Base-by-base conservation (phyloP, 805 yeast genomes). In the Candida ipomoeae region DNA sequence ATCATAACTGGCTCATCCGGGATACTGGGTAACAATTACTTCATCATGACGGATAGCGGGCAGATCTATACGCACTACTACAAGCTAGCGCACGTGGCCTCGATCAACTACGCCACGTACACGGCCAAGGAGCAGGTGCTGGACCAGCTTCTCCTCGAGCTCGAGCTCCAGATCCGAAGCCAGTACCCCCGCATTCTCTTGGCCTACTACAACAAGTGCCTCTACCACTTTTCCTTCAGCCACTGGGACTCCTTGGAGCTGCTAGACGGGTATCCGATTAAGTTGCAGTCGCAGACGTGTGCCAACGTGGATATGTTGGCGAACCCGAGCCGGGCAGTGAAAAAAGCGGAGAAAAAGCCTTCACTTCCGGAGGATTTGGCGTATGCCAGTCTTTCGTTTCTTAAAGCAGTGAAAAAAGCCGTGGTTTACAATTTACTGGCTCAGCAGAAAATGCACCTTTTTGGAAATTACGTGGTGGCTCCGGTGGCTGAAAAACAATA, bases 381-480 rank as follows among this genome's bases (percentile, higher is more conserved):
- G 5, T 68, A 59, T 48, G 71, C 71, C 29, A 62, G 68, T 44
- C 62, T 73, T 29, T 61, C 74, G 48, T 66, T 74, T 37, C 54
- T 71, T 23, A 73, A 73, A 49, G 71, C 78, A 1, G 65, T 70
- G 26, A 74, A 74, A 53, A 74, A 72, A 49, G 55, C 67, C 56
- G 48, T 71, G 2, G 50, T 71, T 10, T 73, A 61, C 56, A 67
- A 65, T 39, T 54, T 73, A 17, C 68, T 75, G 4, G 44, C 55
- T 7, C 44, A 55, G 14, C 62, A 64, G 2, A 49, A 55, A 3
- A 57, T 67, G 34, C 61, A 58, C 40, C 51, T 71, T 13, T 73
- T 74, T 57, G 78, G 78, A 1, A 73, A 73, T 56, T 68, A 72
- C 51, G 50, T 53, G 10, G 51, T 58, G 34, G 52, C 51, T 3